Evolutionary conservation across 2,329 filamentous ascomycete genomes (phyloP).

Genomic region (Zasmidium cellare): DNA sequence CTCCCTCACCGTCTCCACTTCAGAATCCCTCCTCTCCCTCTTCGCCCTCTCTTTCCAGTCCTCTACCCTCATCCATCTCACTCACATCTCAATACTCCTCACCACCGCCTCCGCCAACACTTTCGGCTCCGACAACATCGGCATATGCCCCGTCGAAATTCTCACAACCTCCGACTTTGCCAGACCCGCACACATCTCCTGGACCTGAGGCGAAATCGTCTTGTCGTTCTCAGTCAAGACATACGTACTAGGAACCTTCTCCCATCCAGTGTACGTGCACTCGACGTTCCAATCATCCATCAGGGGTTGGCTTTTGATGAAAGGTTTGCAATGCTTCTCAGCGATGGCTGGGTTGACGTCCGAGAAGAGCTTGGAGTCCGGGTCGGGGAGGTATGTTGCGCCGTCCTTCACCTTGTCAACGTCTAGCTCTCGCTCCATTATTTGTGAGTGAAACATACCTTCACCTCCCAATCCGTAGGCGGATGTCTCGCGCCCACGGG

Average conservation of each 20-base stretch:
- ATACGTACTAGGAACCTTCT: not conserved
- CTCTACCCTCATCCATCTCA: too few relatives aligned
- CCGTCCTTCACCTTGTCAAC: not conserved
- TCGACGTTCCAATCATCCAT: constrained; percentile 3
- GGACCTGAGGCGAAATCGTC: not conserved
- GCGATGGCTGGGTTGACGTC: not conserved
- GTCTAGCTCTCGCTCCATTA: too few relatives aligned
- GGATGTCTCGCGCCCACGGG: not conserved
- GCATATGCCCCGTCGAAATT: not conserved
- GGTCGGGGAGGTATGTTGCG: not conserved
- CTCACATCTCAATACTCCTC: not conserved
- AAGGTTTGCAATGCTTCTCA: not conserved
- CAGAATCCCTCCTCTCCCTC: too few relatives aligned
- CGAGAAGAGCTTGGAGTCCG: not conserved
- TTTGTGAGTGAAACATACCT: not conserved
- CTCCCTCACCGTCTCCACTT: too few relatives aligned
- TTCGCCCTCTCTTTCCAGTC: too few relatives aligned
- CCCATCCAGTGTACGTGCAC: constrained; percentile 5
- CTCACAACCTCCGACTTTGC: not conserved
- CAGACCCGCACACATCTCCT: not conserved
- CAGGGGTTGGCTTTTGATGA: not conserved
- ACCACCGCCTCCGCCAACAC: not conserved
- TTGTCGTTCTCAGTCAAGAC: constrained; percentile 1
- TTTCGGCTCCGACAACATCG: not conserved
- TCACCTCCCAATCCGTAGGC: not conserved